These are phyloP conservation scores for Saccharomyces eubayanus DNA, from an alignment of 805 yeast genomes.

Conservation along the genomic window DNA sequence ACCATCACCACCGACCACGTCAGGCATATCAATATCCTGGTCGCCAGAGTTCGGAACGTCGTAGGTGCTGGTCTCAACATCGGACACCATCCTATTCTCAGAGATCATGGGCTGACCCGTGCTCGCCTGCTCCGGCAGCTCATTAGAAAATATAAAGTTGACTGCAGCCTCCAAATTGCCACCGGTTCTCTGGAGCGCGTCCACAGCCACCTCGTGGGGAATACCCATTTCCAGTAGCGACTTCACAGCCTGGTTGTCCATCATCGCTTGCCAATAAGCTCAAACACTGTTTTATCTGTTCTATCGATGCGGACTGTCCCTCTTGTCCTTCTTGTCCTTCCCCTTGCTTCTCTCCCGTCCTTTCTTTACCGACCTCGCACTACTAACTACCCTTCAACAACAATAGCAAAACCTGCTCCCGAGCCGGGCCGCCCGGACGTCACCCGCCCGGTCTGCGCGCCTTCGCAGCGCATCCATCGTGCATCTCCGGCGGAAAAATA, in stretches of 20 bases:
- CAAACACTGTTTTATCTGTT: neutral
- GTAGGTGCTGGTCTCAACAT: neutral
- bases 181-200: constrained; percentile 47
- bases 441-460: neutral
- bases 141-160: constrained; percentile 25
- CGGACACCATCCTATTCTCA: neutral
- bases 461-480: neutral
- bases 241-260: neutral
- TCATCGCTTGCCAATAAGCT: neutral
- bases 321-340: neutral
- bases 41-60: neutral
- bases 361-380: neutral
- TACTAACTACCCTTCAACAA: neutral
- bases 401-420: neutral
- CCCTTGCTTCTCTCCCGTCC: neutral
- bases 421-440: neutral
- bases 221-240: constrained; percentile 67
- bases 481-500: neutral
- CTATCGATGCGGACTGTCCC: neutral
- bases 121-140: constrained; percentile 7
- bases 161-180: constrained; percentile 62
- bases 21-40: constrained; percentile 2
- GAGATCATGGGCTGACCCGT: neutral
- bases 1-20: neutral
- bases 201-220: constrained; percentile 44